Percentiles rank a stretch among this genome's conserved stretches.
These are phyloP conservation scores for Casuarina equisetifolia DNA, from an alignment of 306 rosid species.

Conservation along the genomic window DNA sequence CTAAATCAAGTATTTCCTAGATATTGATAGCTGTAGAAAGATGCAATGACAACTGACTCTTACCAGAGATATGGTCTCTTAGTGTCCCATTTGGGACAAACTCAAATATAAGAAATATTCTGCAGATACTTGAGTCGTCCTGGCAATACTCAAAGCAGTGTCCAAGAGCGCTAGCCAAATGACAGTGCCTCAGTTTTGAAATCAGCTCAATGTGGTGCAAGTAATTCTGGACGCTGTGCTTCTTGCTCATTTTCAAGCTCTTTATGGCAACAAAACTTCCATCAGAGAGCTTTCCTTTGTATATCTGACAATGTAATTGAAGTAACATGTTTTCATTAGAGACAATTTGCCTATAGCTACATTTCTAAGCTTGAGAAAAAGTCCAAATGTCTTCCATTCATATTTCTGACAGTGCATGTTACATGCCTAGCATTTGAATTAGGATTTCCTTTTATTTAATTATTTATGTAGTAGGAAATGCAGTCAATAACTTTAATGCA, in stretches of 20 bases:
- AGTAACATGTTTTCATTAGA: background rate
- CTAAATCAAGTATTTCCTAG: background rate
- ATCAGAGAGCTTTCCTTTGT: slow-evolving; percentile 74
- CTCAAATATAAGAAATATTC: slow-evolving; percentile 70
- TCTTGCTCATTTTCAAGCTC: slow-evolving; percentile 66
- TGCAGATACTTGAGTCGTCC: slow-evolving; percentile 64
- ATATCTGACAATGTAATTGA: slow-evolving; percentile 47
- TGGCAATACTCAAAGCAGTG: slow-evolving; percentile 78
- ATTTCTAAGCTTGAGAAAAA: background rate
- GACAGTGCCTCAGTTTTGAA: slow-evolving; percentile 77
- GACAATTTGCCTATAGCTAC: background rate
- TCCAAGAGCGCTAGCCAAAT: slow-evolving; percentile 88
- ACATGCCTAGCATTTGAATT: too few species aligned
- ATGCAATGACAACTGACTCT: slow-evolving; percentile 7
- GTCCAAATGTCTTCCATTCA: background rate
- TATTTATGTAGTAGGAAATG: too few species aligned
- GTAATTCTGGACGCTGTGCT: slow-evolving; percentile 57
- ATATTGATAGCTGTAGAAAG: slow-evolving; percentile 4
- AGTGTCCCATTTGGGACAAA: slow-evolving; percentile 62
- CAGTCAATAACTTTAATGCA: too few species aligned
- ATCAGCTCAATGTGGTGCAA: slow-evolving; percentile 74
- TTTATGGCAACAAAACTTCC: slow-evolving; percentile 68
- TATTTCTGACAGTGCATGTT: too few species aligned
- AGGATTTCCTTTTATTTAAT: too few species aligned
- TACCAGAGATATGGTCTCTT: slow-evolving; percentile 81